Conservation (phyloP, 73 alveolate species). For the Stentor roeselii region DNA sequence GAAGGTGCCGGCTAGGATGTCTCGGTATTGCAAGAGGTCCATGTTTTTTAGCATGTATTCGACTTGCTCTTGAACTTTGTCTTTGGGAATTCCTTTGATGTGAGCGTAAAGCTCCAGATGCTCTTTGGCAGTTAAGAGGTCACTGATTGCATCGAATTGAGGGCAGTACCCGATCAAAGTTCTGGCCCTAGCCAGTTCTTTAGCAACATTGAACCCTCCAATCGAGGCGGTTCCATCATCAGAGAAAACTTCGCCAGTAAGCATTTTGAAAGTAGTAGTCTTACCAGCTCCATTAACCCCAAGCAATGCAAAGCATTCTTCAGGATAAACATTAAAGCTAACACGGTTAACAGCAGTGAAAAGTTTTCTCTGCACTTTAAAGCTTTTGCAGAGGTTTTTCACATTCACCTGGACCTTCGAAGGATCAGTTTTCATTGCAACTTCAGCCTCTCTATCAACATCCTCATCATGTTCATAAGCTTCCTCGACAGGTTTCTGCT, state of each 20-base stretch:
- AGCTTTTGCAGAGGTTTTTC: conserved; percentile 60
- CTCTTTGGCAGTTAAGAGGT: conserved; percentile 89
- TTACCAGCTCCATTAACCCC: conserved; percentile 99
- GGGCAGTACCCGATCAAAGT: conserved; percentile 97
- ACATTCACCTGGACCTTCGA: conserved; percentile 48
- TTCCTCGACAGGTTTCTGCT: conserved; percentile 23
- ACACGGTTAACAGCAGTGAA: conserved; percentile 86
- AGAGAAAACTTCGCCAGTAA: conserved; percentile 88
- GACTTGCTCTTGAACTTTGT: conserved; percentile 51
- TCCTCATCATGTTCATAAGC: conserved; percentile 62
- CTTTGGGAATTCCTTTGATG: conserved; percentile 88
- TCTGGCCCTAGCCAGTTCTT: conserved; percentile 75
- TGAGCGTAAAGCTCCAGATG: conserved; percentile 90
- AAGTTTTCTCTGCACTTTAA: conserved; percentile 39
- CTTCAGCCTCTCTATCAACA: conserved; percentile 66
- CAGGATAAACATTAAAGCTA: conserved; percentile 87
- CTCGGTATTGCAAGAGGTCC: conserved; percentile 73
- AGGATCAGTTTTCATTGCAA: conserved; percentile 43
- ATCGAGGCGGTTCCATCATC: conserved; percentile 82
- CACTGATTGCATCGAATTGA: conserved; percentile 92
- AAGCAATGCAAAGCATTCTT: conserved; percentile 95
- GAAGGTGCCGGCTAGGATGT: conserved; percentile 78
- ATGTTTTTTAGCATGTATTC: conserved; percentile 77
- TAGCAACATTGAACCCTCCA: conserved; percentile 73
- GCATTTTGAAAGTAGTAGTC: conserved; percentile 92